Percentiles rank a stretch among this genome's conserved stretches.
Conservation (phyloP, 1,139 yeast species). For the Geotrichum reessii region DNA sequence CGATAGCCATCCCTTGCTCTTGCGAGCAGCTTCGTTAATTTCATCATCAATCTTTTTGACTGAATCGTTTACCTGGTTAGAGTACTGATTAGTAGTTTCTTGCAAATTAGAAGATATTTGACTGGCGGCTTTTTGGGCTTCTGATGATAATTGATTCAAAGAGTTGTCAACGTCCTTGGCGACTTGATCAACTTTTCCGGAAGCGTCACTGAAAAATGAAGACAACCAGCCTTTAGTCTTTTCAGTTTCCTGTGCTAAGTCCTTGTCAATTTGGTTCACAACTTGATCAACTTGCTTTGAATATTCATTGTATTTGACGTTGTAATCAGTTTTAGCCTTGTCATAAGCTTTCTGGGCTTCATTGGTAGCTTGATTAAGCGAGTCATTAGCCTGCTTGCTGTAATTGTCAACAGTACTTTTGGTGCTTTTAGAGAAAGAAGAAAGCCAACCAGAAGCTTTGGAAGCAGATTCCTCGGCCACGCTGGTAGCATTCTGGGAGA, state of each 20-base stretch:
- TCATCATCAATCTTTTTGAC: neutral
- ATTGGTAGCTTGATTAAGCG: neutral
- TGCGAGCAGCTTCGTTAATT: neutral
- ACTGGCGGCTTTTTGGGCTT: neutral
- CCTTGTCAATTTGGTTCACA: neutral
- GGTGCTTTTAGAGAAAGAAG: slow-evolving; percentile 1
- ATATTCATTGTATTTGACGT: neutral
- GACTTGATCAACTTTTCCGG: neutral
- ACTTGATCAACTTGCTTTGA: neutral
- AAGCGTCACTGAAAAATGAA: neutral
- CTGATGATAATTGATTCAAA: neutral
- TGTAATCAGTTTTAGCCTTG: neutral
- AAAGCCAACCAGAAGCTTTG: slow-evolving; percentile 1
- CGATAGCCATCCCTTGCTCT: neutral
- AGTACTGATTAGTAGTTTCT: neutral
- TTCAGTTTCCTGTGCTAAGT: neutral
- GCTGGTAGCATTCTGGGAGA: neutral
- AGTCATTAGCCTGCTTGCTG: slow-evolving; percentile 22
- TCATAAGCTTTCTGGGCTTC: neutral
- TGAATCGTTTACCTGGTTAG: neutral
- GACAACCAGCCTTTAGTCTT: neutral
- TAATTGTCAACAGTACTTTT: slow-evolving; percentile 21
- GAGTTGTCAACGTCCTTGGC: neutral
- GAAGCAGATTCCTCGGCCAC: neutral
- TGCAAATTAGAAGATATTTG: neutral